Percentiles rank a stretch among this genome's conserved stretches.
phyloP scores from a whole-genome alignment of 345 rosid species.

The Mangifera indica region DNA sequence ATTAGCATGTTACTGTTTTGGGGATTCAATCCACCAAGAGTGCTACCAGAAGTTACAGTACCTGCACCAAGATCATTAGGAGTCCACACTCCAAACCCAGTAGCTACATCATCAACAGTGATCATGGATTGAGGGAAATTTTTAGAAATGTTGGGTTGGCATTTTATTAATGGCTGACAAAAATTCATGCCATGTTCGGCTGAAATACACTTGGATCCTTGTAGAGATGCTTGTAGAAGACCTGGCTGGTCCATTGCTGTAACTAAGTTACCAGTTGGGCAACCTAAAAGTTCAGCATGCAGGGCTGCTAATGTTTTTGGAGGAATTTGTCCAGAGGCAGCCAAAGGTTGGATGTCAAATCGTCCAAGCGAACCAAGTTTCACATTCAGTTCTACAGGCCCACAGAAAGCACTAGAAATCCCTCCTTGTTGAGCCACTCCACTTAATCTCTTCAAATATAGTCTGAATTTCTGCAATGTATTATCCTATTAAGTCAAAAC shows the following conservation, averaged over 20 bases:
- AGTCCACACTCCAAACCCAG: conserved; percentile 49
- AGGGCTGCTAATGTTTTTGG: conserved; percentile 70
- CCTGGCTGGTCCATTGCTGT: conserved; percentile 41
- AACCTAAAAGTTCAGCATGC: conserved; percentile 59
- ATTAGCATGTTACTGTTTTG: conserved; percentile 38
- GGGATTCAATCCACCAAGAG: conserved; percentile 32
- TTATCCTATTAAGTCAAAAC: conserved; percentile 5
- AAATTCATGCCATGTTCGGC: conserved; percentile 41
- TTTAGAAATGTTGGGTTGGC: conserved; percentile 36
- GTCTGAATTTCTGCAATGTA: conserved; percentile 64
- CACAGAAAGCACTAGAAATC: conserved; percentile 40
- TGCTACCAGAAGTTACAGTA: conserved; percentile 27
- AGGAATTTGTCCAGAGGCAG: conserved; percentile 66
- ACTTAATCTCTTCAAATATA: conserved; percentile 69
- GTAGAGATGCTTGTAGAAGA: conserved; percentile 48
- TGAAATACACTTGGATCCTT: conserved; percentile 42
- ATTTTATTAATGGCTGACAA: conserved; percentile 43
- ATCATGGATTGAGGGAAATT: conserved; percentile 37
- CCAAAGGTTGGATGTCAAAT: conserved; percentile 62
- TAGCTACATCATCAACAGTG: conserved; percentile 37
- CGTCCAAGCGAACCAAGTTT: conserved; percentile 53
- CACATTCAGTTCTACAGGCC: conserved; percentile 40
- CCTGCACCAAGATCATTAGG: conserved; percentile 29
- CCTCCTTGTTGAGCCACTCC: conserved; percentile 60
- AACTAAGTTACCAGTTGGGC: conserved; percentile 46